Evolutionary conservation across 2,329 filamentous ascomycete genomes (phyloP).

Genomic region (Venturiaceae sp.): DNA sequence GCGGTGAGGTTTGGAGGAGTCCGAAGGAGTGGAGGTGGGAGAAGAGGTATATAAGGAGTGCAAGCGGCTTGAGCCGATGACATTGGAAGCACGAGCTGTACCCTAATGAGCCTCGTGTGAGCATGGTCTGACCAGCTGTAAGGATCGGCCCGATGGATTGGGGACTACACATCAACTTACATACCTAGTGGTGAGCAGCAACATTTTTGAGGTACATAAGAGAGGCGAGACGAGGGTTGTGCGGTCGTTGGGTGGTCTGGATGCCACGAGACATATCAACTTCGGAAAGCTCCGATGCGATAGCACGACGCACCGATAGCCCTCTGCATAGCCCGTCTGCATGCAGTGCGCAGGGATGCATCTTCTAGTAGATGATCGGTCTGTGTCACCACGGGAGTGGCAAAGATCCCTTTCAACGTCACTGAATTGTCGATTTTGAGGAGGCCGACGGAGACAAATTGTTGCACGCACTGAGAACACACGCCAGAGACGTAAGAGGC

Average conservation of each 20-base stretch:
- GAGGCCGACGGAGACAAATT: neutral
- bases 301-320: neutral
- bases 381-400: constrained; percentile 1
- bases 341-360: neutral
- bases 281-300: neutral
- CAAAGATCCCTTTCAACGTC: constrained; percentile 1
- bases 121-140: neutral
- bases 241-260: neutral
- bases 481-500: neutral
- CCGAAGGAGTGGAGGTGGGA: neutral
- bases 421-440: neutral
- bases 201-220: neutral
- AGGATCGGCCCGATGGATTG: neutral
- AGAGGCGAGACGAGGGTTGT: neutral
- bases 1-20: neutral
- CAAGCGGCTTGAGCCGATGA: neutral
- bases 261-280: neutral
- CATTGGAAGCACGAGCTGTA: neutral
- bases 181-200: constrained; percentile 1
- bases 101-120: neutral
- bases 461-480: constrained; percentile 4
- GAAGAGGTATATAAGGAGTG: neutral
- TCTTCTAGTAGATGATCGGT: neutral
- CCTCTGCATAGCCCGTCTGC: no score
- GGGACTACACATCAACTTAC: neutral